Conservation (phyloP, 768 basidiomycete genomes). For the Calvatia gigantea region DNA sequence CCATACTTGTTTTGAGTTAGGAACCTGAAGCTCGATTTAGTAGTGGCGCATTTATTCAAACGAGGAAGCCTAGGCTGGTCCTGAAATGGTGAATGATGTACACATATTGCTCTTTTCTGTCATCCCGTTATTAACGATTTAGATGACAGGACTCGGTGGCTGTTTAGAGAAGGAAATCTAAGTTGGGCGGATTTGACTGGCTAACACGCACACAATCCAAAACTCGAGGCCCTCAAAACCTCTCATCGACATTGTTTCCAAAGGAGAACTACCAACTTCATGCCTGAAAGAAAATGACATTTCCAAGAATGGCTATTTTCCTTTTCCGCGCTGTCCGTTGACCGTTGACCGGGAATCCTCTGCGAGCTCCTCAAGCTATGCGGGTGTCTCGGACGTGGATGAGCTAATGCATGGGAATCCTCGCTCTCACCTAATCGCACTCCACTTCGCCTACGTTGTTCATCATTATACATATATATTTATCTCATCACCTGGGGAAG, state of each 20-base stretch:
- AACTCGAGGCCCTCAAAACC: no score
- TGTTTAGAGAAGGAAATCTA: not conserved
- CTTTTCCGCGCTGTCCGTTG: not conserved
- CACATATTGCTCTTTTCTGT: not conserved
- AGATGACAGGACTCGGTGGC: not conserved
- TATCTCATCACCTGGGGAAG: no score
- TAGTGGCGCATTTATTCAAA: not conserved
- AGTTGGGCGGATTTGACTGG: not conserved
- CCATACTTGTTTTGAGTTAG: conserved; percentile 2
- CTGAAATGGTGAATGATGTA: not conserved
- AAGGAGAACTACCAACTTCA: no score
- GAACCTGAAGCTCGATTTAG: conserved; percentile 8
- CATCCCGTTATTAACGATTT: not conserved
- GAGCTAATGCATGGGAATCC: no score
- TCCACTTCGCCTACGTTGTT: no score
- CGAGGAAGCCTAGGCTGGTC: not conserved
- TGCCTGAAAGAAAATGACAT: not conserved
- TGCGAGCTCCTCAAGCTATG: not conserved
- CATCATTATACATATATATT: no score
- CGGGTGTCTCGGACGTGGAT: not conserved
- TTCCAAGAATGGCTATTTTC: not conserved
- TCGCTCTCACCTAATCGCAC: no score
- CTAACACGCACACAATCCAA: no score
- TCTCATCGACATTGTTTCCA: not conserved
- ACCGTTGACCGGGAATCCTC: not conserved